phyloP scores from a whole-genome alignment of 1,284 basidiomycete genomes.

The Sporisorium graminicola region DNA sequence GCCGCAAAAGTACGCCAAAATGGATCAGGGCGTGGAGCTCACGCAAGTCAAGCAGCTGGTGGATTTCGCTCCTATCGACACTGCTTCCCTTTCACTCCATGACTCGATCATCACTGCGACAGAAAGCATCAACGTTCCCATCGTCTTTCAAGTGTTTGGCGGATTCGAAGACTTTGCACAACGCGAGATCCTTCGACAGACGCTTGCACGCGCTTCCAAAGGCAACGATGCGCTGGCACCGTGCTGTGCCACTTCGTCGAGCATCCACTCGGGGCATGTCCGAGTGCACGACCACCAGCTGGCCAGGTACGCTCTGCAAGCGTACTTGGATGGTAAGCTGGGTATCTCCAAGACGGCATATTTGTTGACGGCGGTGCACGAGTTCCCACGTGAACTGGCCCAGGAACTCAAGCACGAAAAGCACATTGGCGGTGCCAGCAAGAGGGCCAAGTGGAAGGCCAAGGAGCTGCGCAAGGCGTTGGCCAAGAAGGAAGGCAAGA shows the following conservation, averaged over 20 bases:
- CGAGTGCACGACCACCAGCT: constrained; percentile 17
- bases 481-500: constrained; percentile 34
- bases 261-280: constrained; percentile 57
- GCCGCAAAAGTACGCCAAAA: constrained; percentile 30
- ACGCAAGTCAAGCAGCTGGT: constrained; percentile 27
- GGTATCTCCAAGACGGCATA: constrained; percentile 44
- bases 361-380: constrained; percentile 18
- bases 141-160: constrained; percentile 40
- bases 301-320: constrained; percentile 9
- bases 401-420: constrained; percentile 48
- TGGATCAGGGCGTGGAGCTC: constrained; percentile 33
- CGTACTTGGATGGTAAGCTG: constrained; percentile 43
- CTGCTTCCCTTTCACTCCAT: background rate
- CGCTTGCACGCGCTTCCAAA: constrained; percentile 5
- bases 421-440: constrained; percentile 39
- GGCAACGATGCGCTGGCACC: background rate
- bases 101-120: constrained; percentile 3
- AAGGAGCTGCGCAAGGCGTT: constrained; percentile 40
- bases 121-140: constrained; percentile 12
- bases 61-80: constrained; percentile 18
- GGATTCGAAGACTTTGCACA: constrained; percentile 65
- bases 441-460: constrained; percentile 41
- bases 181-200: constrained; percentile 53
- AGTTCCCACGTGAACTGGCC: constrained; percentile 39
- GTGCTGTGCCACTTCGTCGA: constrained; percentile 20